Conservation (phyloP, 2,329 filamentous ascomycete species). For the Podosphaera fusca region DNA sequence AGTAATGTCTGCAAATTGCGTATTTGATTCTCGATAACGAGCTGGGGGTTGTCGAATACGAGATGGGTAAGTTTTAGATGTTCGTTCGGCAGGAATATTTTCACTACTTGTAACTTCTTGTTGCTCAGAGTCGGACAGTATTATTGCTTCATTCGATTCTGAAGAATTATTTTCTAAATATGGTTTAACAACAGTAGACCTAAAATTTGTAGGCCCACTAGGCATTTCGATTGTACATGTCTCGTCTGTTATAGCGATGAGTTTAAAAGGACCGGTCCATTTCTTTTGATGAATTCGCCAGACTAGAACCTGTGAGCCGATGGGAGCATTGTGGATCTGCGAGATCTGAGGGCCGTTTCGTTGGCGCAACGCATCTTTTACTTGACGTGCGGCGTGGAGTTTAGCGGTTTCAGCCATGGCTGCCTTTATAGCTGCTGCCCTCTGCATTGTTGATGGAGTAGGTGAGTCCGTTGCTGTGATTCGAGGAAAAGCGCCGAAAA, state of each 20-base stretch:
- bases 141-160: too few relatives aligned
- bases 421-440: slow-evolving; percentile 2
- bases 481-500: slow-evolving; percentile 1
- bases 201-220: not conserved
- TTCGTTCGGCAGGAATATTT: too few relatives aligned
- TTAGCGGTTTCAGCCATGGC: slow-evolving; percentile 3
- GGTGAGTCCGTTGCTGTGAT: not conserved
- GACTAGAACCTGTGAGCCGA: slow-evolving; percentile 2
- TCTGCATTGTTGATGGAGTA: not conserved
- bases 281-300: slow-evolving; percentile 1
- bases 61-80: too few relatives aligned
- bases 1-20: too few relatives aligned
- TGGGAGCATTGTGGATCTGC: not conserved
- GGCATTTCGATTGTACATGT: not conserved
- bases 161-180: too few relatives aligned
- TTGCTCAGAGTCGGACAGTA: too few relatives aligned
- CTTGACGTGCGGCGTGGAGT: not conserved
- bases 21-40: too few relatives aligned
- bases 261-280: not conserved
- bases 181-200: not conserved
- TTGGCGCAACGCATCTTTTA: slow-evolving; percentile 1
- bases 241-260: not conserved
- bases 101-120: too few relatives aligned
- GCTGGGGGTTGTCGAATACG: too few relatives aligned
- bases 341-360: slow-evolving; percentile 1